Conservation (phyloP, 1,284 basidiomycete species). For the Ceratobasidium sp. region DNA sequence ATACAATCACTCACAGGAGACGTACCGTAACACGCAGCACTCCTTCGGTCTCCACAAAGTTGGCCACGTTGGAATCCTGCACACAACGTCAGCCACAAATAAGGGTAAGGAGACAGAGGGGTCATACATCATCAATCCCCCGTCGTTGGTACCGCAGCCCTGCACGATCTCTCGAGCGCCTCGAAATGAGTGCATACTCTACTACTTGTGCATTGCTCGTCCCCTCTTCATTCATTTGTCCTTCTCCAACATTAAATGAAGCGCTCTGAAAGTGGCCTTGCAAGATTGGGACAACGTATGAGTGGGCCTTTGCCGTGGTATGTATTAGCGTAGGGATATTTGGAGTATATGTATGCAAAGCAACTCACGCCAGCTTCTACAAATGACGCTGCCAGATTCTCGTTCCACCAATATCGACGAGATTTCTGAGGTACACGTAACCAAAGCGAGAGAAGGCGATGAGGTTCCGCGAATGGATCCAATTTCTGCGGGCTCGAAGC, state of each 20-base stretch:
- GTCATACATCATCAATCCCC: slow-evolving; percentile 54
- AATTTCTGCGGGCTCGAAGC: background rate
- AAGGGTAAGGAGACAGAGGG: background rate
- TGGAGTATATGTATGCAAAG: background rate
- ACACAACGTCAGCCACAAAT: background rate
- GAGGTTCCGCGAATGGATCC: slow-evolving; percentile 70
- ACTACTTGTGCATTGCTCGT: slow-evolving; percentile 43
- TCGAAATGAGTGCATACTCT: slow-evolving; percentile 56
- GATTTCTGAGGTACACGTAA: slow-evolving; percentile 74
- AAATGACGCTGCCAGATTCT: slow-evolving; percentile 76
- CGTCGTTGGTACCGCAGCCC: slow-evolving; percentile 61
- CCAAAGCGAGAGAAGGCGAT: slow-evolving; percentile 78
- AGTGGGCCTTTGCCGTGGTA: slow-evolving; percentile 62
- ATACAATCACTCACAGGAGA: slow-evolving; percentile 33
- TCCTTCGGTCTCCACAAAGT: slow-evolving; percentile 63
- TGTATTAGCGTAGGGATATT: background rate
- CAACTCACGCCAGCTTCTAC: slow-evolving; percentile 71
- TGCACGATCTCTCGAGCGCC: slow-evolving; percentile 57
- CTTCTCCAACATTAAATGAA: slow-evolving; percentile 59
- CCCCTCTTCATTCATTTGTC: slow-evolving; percentile 11
- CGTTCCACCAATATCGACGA: slow-evolving; percentile 83
- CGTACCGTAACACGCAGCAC: slow-evolving; percentile 77
- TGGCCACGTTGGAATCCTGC: slow-evolving; percentile 57
- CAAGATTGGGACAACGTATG: slow-evolving; percentile 85
- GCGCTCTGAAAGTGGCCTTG: slow-evolving; percentile 86